These are phyloP conservation scores for Salisapilia sapeloensis DNA, from an alignment of 352 stramenopile species.

Conservation along the genomic window DNA sequence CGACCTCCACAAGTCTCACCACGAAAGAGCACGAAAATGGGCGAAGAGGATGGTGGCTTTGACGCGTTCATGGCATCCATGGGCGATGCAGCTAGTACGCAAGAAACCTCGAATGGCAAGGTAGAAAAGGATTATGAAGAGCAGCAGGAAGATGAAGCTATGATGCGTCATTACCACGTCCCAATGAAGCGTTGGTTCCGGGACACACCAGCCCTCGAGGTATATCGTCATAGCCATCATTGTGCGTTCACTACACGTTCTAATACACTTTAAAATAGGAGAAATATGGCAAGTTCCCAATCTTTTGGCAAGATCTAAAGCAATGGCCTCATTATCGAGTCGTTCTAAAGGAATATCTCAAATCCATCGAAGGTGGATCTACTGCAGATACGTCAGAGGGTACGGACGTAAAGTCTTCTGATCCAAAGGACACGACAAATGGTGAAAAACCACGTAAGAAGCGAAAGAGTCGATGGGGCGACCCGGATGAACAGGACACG, in stretches of 20 bases:
- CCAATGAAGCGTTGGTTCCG: slow-evolving; percentile 82
- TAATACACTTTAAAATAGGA: too few species aligned
- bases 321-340: slow-evolving; percentile 87
- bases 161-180: slow-evolving; percentile 79
- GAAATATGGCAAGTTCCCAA: slow-evolving; percentile 83
- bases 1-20: too few species aligned
- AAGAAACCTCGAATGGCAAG: slow-evolving; percentile 2
- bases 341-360: slow-evolving; percentile 83
- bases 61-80: slow-evolving; percentile 58
- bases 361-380: slow-evolving; percentile 27
- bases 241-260: too few species aligned
- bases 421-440: slow-evolving; percentile 3
- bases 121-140: slow-evolving; percentile 75
- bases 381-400: not conserved
- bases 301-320: slow-evolving; percentile 92
- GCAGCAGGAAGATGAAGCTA: slow-evolving; percentile 70
- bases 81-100: slow-evolving; percentile 3
- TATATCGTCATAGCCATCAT: slow-evolving; percentile 1
- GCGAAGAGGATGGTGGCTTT: slow-evolving; percentile 24
- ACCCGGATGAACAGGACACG: slow-evolving; percentile 18
- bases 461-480: slow-evolving; percentile 78
- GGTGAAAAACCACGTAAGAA: slow-evolving; percentile 48
- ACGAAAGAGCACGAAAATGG: too few species aligned
- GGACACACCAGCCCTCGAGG: slow-evolving; percentile 28
- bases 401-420: not conserved